Conservation (phyloP, 2,329 filamentous ascomycete genomes). For the Erysiphe pulchra region DNA sequence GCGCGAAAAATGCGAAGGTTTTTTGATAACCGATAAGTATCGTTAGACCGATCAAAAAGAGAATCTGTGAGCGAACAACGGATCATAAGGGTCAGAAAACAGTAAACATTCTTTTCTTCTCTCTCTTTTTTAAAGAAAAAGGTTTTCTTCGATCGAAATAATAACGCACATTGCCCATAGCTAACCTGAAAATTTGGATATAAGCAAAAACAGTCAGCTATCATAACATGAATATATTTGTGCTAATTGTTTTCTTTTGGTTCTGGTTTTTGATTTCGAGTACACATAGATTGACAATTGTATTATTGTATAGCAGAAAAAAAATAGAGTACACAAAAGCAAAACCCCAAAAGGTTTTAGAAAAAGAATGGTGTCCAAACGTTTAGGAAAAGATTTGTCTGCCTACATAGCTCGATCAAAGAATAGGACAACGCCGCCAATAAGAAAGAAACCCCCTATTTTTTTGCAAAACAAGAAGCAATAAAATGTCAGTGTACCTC, state of each 20-base stretch:
- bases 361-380: background rate
- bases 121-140: background rate
- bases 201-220: background rate
- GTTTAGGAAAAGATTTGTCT: constrained; percentile 5
- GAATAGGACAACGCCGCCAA: constrained; percentile 86
- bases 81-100: constrained; percentile 1
- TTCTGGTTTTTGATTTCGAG: background rate
- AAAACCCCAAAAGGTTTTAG: background rate
- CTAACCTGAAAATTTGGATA: constrained; percentile 33
- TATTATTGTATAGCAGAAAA: no score
- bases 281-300: background rate
- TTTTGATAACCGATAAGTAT: constrained; percentile 86
- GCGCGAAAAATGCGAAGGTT: constrained; percentile 81
- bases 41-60: constrained; percentile 89
- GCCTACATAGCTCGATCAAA: constrained; percentile 85
- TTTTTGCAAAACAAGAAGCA: background rate
- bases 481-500: background rate
- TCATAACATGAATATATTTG: no score
- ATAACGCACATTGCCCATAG: constrained; percentile 54
- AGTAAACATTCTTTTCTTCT: no score
- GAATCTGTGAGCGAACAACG: constrained; percentile 33
- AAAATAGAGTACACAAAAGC: no score
- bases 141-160: background rate
- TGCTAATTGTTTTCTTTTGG: no score
- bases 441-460: constrained; percentile 75